Conservation (phyloP, 192 early-diverging fungal species). For the Backusella tuberculispora region DNA sequence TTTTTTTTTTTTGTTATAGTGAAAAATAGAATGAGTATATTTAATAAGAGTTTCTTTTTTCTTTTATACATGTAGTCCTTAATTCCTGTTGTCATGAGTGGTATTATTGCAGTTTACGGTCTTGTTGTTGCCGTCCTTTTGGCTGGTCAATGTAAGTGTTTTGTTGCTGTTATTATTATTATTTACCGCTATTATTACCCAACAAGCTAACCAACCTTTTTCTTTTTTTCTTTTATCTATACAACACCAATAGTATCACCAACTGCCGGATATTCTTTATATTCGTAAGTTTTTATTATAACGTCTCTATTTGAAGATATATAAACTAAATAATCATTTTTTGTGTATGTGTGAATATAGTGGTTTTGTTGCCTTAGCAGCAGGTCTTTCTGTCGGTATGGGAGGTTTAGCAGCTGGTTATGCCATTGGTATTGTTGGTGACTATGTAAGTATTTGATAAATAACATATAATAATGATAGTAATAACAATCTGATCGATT, state of each 20-base stretch:
- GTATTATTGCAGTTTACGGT: conserved; percentile 99
- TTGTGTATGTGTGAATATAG: conserved; percentile 25
- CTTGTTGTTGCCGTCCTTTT: conserved; percentile 95
- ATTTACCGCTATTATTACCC: neutral
- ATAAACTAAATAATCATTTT: neutral
- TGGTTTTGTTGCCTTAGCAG: conserved; percentile 81
- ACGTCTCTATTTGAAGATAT: neutral
- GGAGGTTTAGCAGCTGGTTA: conserved; percentile 88
- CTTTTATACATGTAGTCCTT: conserved; percentile 50
- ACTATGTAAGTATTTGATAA: conserved; percentile 53
- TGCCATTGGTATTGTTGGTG: conserved; percentile 91
- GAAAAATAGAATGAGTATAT: neutral
- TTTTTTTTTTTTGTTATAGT: neutral
- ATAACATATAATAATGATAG: neutral
- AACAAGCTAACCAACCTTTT: neutral
- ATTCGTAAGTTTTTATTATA: conserved; percentile 46
- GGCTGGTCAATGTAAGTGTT: conserved; percentile 73
- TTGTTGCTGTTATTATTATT: neutral
- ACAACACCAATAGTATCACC: conserved; percentile 38
- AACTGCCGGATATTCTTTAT: conserved; percentile 47
- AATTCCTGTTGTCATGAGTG: conserved; percentile 96
- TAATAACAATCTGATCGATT: neutral
- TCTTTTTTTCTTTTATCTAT: conserved; percentile 23
- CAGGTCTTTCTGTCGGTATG: conserved; percentile 82
- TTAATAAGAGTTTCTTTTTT: conserved; percentile 35